Base-by-base conservation (phyloP, 306 rosid genomes). In the Parietaria judaica region DNA sequence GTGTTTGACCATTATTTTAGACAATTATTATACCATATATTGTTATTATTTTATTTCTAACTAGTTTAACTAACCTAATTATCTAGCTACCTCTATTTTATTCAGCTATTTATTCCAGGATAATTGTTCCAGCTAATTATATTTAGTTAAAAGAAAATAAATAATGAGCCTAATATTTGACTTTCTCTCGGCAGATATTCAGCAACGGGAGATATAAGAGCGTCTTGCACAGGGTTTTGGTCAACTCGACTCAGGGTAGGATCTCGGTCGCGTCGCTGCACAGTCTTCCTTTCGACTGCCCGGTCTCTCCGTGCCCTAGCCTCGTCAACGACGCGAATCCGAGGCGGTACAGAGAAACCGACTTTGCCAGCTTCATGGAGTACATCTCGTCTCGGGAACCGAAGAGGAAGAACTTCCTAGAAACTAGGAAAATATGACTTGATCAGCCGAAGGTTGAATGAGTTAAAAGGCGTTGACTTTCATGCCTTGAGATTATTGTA, bases 141-240 rank as follows among this genome's bases (percentile, higher is more conserved):
- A 23, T 23, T 23, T 23, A 23, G 31, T 23, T 23, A 23, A 23
- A 23, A 23, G 31, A 23, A 23, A 23, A 23, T 23, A 23, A 23
- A 23, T 23, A 23, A 23, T 23, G 31, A 23, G 31, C 31, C 31
- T 23, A 23, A 23, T 48, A 6, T 38, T 14, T 45, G 4, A 41
- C 10, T 57, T 66, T 12, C 11, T 8, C 63, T 34, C 11, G 6
- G 17, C 85, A 91, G 97, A 91, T 91, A 63, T 81, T 78, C 64
- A 91, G 97, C 84, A 91, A 91, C 4, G 97, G 97, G 14, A 91
- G 60, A 35, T 91, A 85, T 89, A 85, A 76, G 80, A 91, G 97
- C 53, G 97, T 87, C 51, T 58, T 91, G 8, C 97, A 91, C 6
- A 85, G 97, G 63, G 96, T 82, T 3, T 8, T 82, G 11, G 96